These are phyloP conservation scores for Citrus australasica DNA, from an alignment of 345 rosid species.

Conservation along the genomic window DNA sequence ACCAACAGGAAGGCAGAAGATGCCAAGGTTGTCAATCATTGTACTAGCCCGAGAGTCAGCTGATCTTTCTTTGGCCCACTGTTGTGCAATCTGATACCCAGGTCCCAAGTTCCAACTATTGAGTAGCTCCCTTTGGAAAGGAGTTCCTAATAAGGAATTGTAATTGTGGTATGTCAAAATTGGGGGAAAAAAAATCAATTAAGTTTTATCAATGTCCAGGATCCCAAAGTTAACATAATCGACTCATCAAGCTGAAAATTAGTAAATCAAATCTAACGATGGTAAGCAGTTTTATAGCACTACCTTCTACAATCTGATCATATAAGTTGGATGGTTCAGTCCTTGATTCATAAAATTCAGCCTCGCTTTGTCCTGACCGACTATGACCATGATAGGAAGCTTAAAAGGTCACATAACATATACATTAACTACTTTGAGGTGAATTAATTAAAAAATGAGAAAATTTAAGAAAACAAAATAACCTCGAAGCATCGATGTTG, in stretches of 20 bases:
- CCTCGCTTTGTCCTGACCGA: conserved; percentile 34
- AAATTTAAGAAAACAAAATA: neutral
- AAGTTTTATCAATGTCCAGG: conserved; percentile 5
- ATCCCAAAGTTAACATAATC: neutral
- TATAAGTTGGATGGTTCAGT: conserved; percentile 19
- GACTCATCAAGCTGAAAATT: conserved; percentile 5
- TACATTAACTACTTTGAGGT: neutral
- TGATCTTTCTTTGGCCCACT: conserved; percentile 68
- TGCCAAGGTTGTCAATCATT: conserved; percentile 47
- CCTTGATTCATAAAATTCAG: conserved; percentile 26
- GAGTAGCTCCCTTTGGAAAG: conserved; percentile 64
- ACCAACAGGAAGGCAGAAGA: conserved; percentile 84
- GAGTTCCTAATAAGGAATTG: conserved; percentile 41
- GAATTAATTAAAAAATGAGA: neutral
- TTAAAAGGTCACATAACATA: neutral
- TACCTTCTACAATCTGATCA: conserved; percentile 61
- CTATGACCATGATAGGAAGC: conserved; percentile 17
- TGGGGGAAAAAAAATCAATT: neutral
- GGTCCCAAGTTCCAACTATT: conserved; percentile 62
- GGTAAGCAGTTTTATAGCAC: conserved; percentile 1
- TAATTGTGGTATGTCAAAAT: conserved; percentile 1
- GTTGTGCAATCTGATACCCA: conserved; percentile 60
- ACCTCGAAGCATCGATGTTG: conserved; percentile 37
- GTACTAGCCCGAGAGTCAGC: conserved; percentile 47
- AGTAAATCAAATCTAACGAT: conserved; percentile 12